Conservation (phyloP, 441 rosid species). For the Adansonia rubrostipa region DNA sequence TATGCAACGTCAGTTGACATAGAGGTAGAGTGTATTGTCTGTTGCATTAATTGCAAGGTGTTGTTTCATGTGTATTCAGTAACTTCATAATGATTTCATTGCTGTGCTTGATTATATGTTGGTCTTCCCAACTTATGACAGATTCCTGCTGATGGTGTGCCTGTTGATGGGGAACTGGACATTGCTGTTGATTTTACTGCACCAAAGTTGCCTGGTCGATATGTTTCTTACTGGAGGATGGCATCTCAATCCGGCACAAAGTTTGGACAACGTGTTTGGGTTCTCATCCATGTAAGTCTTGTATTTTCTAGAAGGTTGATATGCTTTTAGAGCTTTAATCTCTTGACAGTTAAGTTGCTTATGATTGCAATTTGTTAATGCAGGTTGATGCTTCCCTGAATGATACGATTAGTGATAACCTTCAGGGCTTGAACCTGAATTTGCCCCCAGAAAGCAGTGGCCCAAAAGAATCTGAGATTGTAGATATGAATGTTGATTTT, state of each 20-base stretch:
- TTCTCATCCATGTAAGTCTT: constrained; percentile 65
- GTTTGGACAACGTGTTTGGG: constrained; percentile 97
- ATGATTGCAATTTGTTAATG: constrained; percentile 12
- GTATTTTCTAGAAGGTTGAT: background rate
- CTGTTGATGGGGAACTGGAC: constrained; percentile 69
- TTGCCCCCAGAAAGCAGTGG: constrained; percentile 56
- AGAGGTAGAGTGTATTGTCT: constrained; percentile 48
- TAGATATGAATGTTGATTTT: constrained; percentile 47
- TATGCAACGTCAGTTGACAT: constrained; percentile 46
- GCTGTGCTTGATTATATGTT: constrained; percentile 10
- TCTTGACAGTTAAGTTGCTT: background rate
- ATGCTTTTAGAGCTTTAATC: background rate
- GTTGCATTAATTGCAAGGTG: constrained; percentile 22
- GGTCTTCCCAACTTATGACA: constrained; percentile 32
- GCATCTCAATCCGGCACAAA: constrained; percentile 62
- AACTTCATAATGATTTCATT: background rate
- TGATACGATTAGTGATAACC: constrained; percentile 33
- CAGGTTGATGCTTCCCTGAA: constrained; percentile 71
- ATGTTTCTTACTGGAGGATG: constrained; percentile 92
- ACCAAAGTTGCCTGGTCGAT: constrained; percentile 76
- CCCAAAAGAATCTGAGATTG: constrained; percentile 34
- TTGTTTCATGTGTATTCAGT: background rate
- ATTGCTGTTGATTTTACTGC: constrained; percentile 78
- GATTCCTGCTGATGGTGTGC: constrained; percentile 72
- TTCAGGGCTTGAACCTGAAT: constrained; percentile 71